phyloP scores from a whole-genome alignment of 139 green algal species.

The Asterochloris erici region DNA sequence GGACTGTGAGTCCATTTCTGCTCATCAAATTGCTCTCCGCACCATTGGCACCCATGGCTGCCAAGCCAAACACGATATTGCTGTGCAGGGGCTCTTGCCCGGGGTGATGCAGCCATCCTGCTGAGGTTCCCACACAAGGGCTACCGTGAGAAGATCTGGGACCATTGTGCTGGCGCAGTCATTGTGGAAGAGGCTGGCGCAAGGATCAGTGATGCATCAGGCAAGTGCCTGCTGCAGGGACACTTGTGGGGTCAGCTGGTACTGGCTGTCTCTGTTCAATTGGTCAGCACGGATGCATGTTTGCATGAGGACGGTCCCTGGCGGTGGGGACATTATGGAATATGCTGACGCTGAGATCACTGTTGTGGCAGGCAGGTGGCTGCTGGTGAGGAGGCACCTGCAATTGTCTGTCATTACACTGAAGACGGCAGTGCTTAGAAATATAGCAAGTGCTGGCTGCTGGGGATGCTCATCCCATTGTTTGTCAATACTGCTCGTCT shows the following conservation, averaged over 20 bases:
- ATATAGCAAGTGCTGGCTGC: too few species aligned
- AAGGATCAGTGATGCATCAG: conserved; percentile 46
- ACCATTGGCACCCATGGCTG: too few species aligned
- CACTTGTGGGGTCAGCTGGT: too few species aligned
- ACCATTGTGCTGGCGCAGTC: conserved; percentile 78
- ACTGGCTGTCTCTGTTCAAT: not conserved
- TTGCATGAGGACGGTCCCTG: not conserved
- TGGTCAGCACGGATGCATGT: not conserved
- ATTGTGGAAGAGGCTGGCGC: conserved; percentile 85
- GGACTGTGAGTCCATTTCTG: too few species aligned
- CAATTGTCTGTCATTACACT: too few species aligned
- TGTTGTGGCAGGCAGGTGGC: not conserved
- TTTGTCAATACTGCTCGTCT: too few species aligned
- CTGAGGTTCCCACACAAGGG: conserved; percentile 81
- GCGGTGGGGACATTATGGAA: not conserved
- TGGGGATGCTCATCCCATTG: too few species aligned
- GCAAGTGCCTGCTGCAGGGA: conserved; percentile 1
- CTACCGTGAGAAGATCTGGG: conserved; percentile 95
- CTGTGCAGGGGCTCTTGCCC: conserved; percentile 45
- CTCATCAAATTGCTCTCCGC: too few species aligned
- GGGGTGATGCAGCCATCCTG: conserved; percentile 82
- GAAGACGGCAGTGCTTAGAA: too few species aligned
- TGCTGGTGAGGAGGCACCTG: not conserved
- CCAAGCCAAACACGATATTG: not conserved
- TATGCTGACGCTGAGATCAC: not conserved